Evolutionary conservation across 345 rosid genomes (phyloP).

Genomic region (Anacardium occidentale): DNA sequence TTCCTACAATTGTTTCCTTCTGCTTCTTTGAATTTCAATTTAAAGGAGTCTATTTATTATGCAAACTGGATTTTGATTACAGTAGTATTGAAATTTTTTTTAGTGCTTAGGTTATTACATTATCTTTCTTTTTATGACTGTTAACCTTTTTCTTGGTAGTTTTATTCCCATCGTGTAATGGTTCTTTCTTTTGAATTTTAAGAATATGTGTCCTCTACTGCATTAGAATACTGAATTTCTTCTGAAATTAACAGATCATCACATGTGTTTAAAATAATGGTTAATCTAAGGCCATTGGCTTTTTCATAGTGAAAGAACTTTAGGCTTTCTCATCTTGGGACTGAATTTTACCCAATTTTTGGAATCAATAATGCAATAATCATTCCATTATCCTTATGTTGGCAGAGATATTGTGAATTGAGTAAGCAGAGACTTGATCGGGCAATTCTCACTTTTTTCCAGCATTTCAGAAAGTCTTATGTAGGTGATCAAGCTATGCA

Average conservation of each 20-base stretch:
- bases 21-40: background rate
- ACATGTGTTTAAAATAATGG: background rate
- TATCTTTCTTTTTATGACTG: background rate
- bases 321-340: background rate
- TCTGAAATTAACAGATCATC: background rate
- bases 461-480: slow-evolving; percentile 95
- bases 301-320: background rate
- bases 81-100: background rate
- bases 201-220: background rate
- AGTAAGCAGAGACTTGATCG: slow-evolving; percentile 98
- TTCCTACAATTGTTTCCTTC: background rate
- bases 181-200: background rate
- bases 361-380: background rate
- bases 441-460: slow-evolving; percentile 96
- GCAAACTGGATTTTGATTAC: background rate
- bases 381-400: slow-evolving; percentile 15
- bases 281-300: background rate
- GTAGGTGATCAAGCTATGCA: slow-evolving; percentile 99
- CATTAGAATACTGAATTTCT: background rate
- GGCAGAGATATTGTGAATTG: slow-evolving; percentile 85
- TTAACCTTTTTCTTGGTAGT: background rate
- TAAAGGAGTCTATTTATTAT: background rate
- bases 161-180: background rate
- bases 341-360: background rate
- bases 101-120: background rate